Evolutionary conservation across 306 rosid species (phyloP).

Genomic region (Casuarina cunninghamiana): DNA sequence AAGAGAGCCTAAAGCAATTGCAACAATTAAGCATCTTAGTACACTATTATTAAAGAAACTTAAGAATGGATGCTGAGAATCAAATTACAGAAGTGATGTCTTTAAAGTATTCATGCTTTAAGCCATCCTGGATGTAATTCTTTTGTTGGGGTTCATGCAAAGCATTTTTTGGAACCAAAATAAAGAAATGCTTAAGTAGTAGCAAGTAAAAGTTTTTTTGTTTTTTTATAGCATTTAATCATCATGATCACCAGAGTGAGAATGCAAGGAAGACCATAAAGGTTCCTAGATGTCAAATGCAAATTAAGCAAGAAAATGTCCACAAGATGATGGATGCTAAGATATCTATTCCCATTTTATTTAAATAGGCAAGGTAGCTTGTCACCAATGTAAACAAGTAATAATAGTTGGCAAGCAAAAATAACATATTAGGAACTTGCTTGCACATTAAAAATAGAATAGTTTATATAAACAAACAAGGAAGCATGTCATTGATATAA

Average conservation of each 20-base stretch:
- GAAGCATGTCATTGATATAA: neutral
- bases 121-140: conserved; percentile 88
- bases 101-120: conserved; percentile 96
- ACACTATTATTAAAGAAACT: neutral
- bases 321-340: neutral
- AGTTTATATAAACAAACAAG: no score
- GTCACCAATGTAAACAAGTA: neutral
- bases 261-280: neutral
- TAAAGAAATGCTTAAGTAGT: conserved; percentile 15
- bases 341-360: neutral
- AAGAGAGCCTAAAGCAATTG: neutral
- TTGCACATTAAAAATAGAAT: neutral
- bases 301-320: neutral
- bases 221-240: neutral
- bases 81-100: conserved; percentile 83
- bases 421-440: neutral
- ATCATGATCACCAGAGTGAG: neutral
- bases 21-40: neutral
- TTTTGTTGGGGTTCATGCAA: conserved; percentile 90
- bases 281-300: neutral
- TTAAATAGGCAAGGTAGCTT: neutral
- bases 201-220: neutral
- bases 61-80: conserved; percentile 32
- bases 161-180: conserved; percentile 76
- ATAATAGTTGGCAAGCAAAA: neutral